A percentile compares a stretch with the other conserved stretches of the same genome.
phyloP scores from a whole-genome alignment of 371 early-diverging fungal species.

The Syncephalastrum monosporum region DNA sequence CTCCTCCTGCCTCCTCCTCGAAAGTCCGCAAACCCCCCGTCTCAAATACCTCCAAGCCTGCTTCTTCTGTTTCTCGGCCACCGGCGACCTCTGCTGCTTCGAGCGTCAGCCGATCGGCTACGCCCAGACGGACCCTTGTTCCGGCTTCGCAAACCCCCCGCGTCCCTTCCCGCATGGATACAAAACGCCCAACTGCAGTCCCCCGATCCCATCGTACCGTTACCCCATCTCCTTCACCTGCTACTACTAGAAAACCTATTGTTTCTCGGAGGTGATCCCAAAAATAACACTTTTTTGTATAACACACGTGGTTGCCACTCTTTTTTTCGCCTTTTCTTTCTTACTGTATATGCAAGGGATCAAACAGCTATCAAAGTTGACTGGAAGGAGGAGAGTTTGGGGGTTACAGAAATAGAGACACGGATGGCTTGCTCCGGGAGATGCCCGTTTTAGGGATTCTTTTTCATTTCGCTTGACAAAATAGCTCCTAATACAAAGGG shows the following conservation, averaged over 20 bases:
- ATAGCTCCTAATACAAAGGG: conserved; percentile 4
- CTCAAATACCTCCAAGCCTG: too few relatives aligned
- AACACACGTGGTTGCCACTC: conserved; percentile 8
- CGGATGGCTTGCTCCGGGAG: conserved; percentile 7
- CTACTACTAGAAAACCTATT: not conserved
- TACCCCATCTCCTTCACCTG: not conserved
- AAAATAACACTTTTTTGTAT: not conserved
- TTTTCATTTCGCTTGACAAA: conserved; percentile 11
- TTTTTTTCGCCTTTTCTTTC: conserved; percentile 5
- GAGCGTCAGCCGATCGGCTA: too few relatives aligned
- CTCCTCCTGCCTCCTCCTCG: not conserved
- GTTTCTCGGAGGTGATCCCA: conserved; percentile 3
- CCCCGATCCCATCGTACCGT: conserved; percentile 4
- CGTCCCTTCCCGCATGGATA: conserved; percentile 3
- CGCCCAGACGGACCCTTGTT: conserved; percentile 5
- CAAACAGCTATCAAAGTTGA: conserved; percentile 12
- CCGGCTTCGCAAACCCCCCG: conserved; percentile 4
- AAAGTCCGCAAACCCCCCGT: not conserved
- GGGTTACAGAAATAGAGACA: not conserved
- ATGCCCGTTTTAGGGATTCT: conserved; percentile 5
- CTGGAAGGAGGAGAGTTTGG: not conserved
- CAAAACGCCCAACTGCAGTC: conserved; percentile 12
- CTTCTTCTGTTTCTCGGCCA: too few relatives aligned
- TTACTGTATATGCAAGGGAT: conserved; percentile 7
- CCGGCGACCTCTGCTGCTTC: too few relatives aligned